Evolutionary conservation across 1,139 yeast genomes (phyloP), one percentile per base, ranked within the genome.

Genomic region (Scheffersomyces segobiensis): DNA sequence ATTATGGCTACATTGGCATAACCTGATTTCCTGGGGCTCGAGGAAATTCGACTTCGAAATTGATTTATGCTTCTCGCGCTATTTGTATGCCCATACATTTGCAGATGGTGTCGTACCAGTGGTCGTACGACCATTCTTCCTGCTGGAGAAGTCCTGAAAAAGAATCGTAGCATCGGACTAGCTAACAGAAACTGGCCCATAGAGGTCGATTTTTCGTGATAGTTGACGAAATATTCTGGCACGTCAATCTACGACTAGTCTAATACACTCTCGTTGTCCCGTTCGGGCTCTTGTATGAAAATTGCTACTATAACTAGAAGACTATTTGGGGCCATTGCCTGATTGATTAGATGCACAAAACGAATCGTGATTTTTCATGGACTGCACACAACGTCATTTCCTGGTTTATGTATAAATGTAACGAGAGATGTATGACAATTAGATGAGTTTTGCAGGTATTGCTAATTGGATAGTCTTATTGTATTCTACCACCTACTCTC

Each of bases 81-180:
- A 32, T 32, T 3, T 32, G 42, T 32, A 10, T 32, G 42, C 17
- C 14, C 12, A 8, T 32, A 2, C 8, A 32, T 32, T 32, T 32
- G 42, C 42, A 32, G 42, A 32, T 32, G 42, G 42, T 46, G 55
- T 53, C 55, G 55, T 14, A 51, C 50, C 24, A 53, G 24, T 21
- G 55, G 52, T 52, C 52, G 57, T 55, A 55, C 22, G 26, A 55
- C 14, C 42, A 10, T 32, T 32, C 17, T 32, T 4, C 42, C 17
- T 32, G 42, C 5, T 32, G 18, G 26, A 22, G 17, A n/a, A 18
- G 24, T 19, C 21, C 26, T 22, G 20, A 6, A 47, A n/a, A 22
- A 32, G 12, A 32, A 32, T 12, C 42, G 42, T 32, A 32, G 42
- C 42, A 32, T 32, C 5, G 42, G 42, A 32, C 42, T 32, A 10